These are phyloP conservation scores for Serendipita vermifera DNA, from an alignment of 768 basidiomycete genomes.

Conservation along the genomic window DNA sequence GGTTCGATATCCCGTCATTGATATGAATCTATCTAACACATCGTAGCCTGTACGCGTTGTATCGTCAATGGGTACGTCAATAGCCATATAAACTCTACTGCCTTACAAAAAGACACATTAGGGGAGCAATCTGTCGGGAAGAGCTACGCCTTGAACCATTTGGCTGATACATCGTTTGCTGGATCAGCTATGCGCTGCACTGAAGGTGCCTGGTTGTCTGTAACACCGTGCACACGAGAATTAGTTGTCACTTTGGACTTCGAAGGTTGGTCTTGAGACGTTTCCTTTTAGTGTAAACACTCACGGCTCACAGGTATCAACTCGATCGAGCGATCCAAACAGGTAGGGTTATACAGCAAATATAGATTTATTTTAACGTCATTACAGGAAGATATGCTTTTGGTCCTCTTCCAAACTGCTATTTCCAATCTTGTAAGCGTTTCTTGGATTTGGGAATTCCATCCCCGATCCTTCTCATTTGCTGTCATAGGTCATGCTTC, in stretches of 20 bases:
- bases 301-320: slow-evolving; percentile 48
- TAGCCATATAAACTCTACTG: background rate
- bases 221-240: slow-evolving; percentile 42
- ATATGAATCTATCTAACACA: too few relatives aligned
- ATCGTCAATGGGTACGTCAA: slow-evolving; percentile 44
- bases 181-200: slow-evolving; percentile 21
- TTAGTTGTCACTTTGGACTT: slow-evolving; percentile 51
- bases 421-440: slow-evolving; percentile 44
- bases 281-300: too few relatives aligned
- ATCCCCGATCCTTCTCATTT: background rate
- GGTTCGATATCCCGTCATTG: too few relatives aligned
- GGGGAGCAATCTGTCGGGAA: slow-evolving; percentile 56
- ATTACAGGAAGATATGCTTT: slow-evolving; percentile 32
- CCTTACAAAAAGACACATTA: slow-evolving; percentile 14
- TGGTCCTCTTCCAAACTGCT: slow-evolving; percentile 53
- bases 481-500: slow-evolving; percentile 39
- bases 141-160: slow-evolving; percentile 44
- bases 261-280: slow-evolving; percentile 41
- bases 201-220: slow-evolving; percentile 43
- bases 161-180: slow-evolving; percentile 54
- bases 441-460: background rate
- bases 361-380: background rate
- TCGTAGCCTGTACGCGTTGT: slow-evolving; percentile 49
- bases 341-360: slow-evolving; percentile 33
- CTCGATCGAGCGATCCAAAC: slow-evolving; percentile 48